Evolutionary conservation across 2,329 filamentous ascomycete genomes (phyloP).

Genomic region (Cordyceps tenuipes): DNA sequence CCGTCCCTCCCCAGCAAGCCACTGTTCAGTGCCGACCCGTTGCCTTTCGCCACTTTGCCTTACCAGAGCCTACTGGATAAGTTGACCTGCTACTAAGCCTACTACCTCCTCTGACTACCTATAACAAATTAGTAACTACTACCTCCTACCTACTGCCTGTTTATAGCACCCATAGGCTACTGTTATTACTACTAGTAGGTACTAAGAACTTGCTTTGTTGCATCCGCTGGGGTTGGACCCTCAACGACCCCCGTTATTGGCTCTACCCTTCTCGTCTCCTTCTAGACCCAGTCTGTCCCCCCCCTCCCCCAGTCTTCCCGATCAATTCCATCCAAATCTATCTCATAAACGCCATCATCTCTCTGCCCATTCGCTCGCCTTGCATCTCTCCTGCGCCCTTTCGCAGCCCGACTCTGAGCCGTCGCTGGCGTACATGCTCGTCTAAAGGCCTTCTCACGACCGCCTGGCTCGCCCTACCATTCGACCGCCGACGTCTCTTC

Average conservation of each 20-base stretch:
- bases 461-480: background rate
- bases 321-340: slow-evolving; percentile 2
- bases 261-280: background rate
- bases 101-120: no score
- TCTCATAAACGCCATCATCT: background rate
- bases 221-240: no score
- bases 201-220: background rate
- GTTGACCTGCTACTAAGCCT: no score
- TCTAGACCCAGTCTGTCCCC: slow-evolving; percentile 3
- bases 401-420: background rate
- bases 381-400: background rate
- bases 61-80: no score
- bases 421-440: slow-evolving; percentile 2
- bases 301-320: background rate
- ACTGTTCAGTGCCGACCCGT: background rate
- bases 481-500: slow-evolving; percentile 2
- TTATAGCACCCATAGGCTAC: no score
- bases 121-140: no score
- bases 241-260: background rate
- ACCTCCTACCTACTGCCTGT: no score
- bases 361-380: background rate
- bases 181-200: no score
- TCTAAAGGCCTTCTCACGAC: background rate
- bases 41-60: background rate
- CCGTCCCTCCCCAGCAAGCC: background rate